Evolutionary conservation across 2,329 filamentous ascomycete genomes (phyloP), one percentile per base, ranked within the genome.

Genomic region (Aspergillus hiratsukae): DNA sequence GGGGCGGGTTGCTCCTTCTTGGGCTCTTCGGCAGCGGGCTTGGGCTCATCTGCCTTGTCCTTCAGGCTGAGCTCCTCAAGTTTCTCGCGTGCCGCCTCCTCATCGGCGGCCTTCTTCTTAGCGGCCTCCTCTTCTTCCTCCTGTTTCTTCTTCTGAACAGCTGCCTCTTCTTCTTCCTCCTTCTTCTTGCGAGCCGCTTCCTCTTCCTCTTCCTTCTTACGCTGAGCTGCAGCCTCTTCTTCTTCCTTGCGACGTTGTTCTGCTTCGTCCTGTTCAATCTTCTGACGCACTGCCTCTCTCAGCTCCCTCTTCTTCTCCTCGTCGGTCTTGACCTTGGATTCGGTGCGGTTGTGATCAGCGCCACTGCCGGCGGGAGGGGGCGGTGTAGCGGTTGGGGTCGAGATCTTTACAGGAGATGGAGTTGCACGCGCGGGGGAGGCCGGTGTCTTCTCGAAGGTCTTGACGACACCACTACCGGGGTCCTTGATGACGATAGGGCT

Each of bases 401-500:
- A 81, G 6, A 77, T 74, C 57, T 79, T 84, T 21, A 84, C 85
- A 45, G 85, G 79, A 40, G 84, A 82, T 56, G 83, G 76, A 48
- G 75, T 80, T 28, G 81, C 79, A 55, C 80, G 82, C 21, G 81
- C 76, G 19, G 81, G 79, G 17, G 82, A 81, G 14, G 87, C 85
- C 21, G 87, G 85, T 1, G 86, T 84, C 75, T 87, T 89, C 53
- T 83, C 70, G 78, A 89, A 77, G 80, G 83, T 80, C 64, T 91
- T 86, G 11, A 97, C 79, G 29, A 86, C 84, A 69, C 94, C 90
- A 60, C 91, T 92, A 55, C 87, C 83, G 29, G 87, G 83, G 67
- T 91, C 90, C 80, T 91, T 95, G 79, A 97, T 96, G 50, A 86
- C 81, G 62, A 97, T 88, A 1, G 88, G 86, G 49, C 86, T 86